phyloP scores from a whole-genome alignment of 352 stramenopile species.

The Nothophytophthora sp. region DNA sequence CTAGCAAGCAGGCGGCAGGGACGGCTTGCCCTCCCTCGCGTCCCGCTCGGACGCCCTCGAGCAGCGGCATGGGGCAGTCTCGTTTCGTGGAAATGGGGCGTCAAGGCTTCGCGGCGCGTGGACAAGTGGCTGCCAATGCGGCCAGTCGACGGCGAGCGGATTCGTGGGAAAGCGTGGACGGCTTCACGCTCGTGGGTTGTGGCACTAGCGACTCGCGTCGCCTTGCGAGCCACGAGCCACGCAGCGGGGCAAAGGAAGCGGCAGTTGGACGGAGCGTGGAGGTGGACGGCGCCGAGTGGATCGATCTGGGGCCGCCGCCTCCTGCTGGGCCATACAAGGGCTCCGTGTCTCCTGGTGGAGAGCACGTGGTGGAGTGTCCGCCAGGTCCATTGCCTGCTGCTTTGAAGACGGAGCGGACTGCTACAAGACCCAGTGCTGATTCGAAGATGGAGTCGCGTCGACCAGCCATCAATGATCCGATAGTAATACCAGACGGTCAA shows the following conservation, averaged over 20 bases:
- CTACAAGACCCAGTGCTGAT: no score
- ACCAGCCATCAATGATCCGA: no score
- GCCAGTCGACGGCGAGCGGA: slow-evolving; percentile 4
- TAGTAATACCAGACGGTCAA: not conserved
- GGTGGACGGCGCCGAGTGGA: slow-evolving; percentile 43
- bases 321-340: no score
- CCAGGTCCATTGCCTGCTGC: no score
- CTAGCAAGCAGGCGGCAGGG: not conserved
- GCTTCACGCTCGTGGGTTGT: slow-evolving; percentile 27
- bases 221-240: slow-evolving; percentile 11
- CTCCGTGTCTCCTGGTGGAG: no score
- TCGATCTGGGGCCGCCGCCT: slow-evolving; percentile 28
- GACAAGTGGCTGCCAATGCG: not conserved
- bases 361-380: no score
- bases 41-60: not conserved
- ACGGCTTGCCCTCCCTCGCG: slow-evolving; percentile 6
- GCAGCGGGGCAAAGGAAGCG: slow-evolving; percentile 5
- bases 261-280: slow-evolving; percentile 24
- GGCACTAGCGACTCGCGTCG: not conserved
- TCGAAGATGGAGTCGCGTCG: no score
- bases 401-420: no score
- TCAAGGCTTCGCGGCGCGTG: not conserved
- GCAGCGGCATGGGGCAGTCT: slow-evolving; percentile 11
- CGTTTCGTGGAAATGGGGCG: not conserved
- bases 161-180: slow-evolving; percentile 35